A percentile compares a stretch with the other conserved stretches of the same genome.
phyloP scores from a whole-genome alignment of 176 grass and related monocot species.

The Carex parvula region DNA sequence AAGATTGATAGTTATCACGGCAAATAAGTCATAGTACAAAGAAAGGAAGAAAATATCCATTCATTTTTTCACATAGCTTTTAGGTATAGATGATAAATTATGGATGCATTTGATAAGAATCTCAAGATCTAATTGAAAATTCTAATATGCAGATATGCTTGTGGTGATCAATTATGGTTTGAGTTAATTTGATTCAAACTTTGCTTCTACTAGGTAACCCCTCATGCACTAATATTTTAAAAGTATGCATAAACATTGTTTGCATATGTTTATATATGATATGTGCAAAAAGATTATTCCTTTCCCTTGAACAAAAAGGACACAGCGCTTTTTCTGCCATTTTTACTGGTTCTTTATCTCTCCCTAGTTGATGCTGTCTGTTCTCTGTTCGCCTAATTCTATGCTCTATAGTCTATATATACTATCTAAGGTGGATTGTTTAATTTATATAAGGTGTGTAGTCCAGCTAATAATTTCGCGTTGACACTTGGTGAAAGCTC shows the following conservation, averaged over 20 bases:
- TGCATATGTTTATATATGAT: slow-evolving; percentile 20
- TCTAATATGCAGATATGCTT: neutral
- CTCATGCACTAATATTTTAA: neutral
- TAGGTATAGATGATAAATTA: neutral
- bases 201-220: neutral
- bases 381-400: slow-evolving; percentile 18
- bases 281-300: slow-evolving; percentile 37
- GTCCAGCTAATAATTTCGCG: slow-evolving; percentile 21
- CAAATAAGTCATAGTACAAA: neutral
- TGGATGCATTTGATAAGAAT: slow-evolving; percentile 7
- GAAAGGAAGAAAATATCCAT: neutral
- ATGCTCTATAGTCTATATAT: slow-evolving; percentile 20
- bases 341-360: slow-evolving; percentile 38
- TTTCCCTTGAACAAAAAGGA: slow-evolving; percentile 36
- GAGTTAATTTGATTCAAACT: neutral
- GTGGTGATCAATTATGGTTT: neutral
- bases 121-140: neutral
- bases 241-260: neutral
- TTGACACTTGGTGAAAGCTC: slow-evolving; percentile 29
- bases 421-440: neutral
- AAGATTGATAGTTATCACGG: neutral
- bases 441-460: slow-evolving; percentile 12
- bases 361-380: slow-evolving; percentile 39
- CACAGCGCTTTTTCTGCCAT: slow-evolving; percentile 35
- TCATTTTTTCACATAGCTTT: slow-evolving; percentile 1